Percentiles rank a stretch among this genome's conserved stretches.
Evolutionary conservation across 2,329 filamentous ascomycete species (phyloP).

Genomic region (Cercospora sp.): DNA sequence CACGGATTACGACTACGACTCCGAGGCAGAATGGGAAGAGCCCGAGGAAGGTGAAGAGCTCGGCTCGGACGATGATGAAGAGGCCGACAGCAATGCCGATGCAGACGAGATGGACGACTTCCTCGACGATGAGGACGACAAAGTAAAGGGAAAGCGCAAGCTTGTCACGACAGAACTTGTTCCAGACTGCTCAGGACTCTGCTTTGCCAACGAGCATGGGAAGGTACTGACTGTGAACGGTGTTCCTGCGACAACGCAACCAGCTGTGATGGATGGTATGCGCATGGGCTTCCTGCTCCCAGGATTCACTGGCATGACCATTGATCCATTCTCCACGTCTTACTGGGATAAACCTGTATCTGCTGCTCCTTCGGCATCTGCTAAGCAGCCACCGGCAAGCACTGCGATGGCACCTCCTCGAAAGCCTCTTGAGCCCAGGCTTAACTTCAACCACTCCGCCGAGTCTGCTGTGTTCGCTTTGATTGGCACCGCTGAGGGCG

Average conservation of each 20-base stretch:
- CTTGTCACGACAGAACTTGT: slow-evolving; percentile 66
- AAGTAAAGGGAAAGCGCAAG: slow-evolving; percentile 62
- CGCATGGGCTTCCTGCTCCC: slow-evolving; percentile 35
- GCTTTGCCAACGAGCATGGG: slow-evolving; percentile 69
- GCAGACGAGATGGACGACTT: slow-evolving; percentile 88
- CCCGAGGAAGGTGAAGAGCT: slow-evolving; percentile 68
- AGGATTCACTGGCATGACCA: slow-evolving; percentile 51
- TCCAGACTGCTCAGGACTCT: slow-evolving; percentile 76
- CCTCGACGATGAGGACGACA: slow-evolving; percentile 74
- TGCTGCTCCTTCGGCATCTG: slow-evolving; percentile 28
- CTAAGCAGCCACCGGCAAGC: slow-evolving; percentile 24
- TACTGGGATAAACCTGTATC: slow-evolving; percentile 67
- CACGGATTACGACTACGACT: slow-evolving; percentile 80
- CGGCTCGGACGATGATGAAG: slow-evolving; percentile 64
- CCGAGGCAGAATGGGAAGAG: slow-evolving; percentile 80
- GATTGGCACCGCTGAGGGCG: slow-evolving; percentile 34
- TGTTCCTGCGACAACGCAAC: slow-evolving; percentile 40
- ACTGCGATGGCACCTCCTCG: slow-evolving; percentile 42
- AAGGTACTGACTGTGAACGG: slow-evolving; percentile 47
- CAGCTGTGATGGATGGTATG: slow-evolving; percentile 40
- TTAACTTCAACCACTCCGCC: slow-evolving; percentile 32
- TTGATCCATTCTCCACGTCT: slow-evolving; percentile 78
- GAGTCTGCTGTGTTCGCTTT: slow-evolving; percentile 26
- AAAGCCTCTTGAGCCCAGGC: slow-evolving; percentile 44
- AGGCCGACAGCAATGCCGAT: slow-evolving; percentile 70